Base-by-base conservation (phyloP, 306 rosid species). In the Vigna mungo region DNA sequence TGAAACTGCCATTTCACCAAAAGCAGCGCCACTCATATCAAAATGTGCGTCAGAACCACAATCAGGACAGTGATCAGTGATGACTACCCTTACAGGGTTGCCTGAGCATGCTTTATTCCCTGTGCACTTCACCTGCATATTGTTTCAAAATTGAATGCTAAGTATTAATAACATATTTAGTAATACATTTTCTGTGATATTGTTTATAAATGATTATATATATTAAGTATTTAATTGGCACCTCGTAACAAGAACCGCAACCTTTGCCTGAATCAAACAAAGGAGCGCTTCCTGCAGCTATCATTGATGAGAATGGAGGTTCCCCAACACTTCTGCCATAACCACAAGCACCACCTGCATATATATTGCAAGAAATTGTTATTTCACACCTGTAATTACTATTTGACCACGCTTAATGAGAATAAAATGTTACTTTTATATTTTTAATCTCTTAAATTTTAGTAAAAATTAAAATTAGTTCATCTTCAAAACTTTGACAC, bases 171-270 rank as follows among this genome's bases (percentile, higher is more conserved):
- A 34, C 37, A 34, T 34, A 1, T 34, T 27, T 27, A 27, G 32
- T 32, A 5, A 30, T 30, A 30, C 34, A 30, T 30, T 30, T 32
- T 32, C 4, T 32, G 36, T 4, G 5, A 32, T 32, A 0, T 32
- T 32, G 36, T 34, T 34, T 1, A 6, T 36, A 36, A 36, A 34
- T 1, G 37, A 34, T 34, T 4, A 34, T 1, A 4, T 5, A 1
- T 36, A 6, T 36, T 1, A 36, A 36, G 1, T 36, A 34, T 1
- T 41, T 9, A 0, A 41, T 9, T 41, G 3, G 27, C 11, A 90
- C 96, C 96, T 91, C 85, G 62, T 89, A 94, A 63, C 98, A 94
- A 68, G 89, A 84, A 27, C 98, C 98, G 49, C 98, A 94, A 16
- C 89, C 97, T 85, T 84, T 68, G 46, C 96, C 98, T 0, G 85